phyloP scores from a whole-genome alignment of 345 rosid species.

The Ricinus communis region DNA sequence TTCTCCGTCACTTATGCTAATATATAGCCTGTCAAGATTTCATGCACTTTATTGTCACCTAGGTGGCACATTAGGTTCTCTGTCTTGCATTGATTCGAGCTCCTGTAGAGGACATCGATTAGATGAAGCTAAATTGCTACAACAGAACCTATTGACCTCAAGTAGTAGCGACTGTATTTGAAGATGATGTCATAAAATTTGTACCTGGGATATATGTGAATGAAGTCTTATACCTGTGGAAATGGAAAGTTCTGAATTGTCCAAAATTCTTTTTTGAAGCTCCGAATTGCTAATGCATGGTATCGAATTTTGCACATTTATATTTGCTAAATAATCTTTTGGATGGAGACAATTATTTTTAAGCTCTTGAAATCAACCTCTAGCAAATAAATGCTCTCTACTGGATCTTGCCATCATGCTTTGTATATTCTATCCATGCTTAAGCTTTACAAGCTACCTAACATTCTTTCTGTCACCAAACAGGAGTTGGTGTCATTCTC shows the following conservation, averaged over 20 bases:
- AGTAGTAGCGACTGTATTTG: neutral
- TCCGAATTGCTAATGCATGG: neutral
- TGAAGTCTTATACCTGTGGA: neutral
- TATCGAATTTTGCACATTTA: neutral
- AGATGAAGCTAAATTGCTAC: neutral
- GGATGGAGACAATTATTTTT: neutral
- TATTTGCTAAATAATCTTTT: neutral
- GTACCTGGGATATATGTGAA: neutral
- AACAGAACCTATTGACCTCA: neutral
- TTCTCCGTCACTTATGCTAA: neutral
- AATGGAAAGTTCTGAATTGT: too few relatives aligned
- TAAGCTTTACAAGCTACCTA: neutral
- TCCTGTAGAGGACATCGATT: neutral
- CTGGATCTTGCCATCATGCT: neutral
- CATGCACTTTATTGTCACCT: neutral
- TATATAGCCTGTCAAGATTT: neutral
- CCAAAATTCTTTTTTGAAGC: neutral
- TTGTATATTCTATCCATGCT: neutral
- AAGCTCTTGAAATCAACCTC: neutral
- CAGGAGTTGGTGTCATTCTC: slow-evolving; percentile 76
- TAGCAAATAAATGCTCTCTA: neutral
- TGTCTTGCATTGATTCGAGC: neutral
- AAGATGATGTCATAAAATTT: neutral
- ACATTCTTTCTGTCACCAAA: slow-evolving; percentile 7
- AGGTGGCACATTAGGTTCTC: neutral